phyloP scores from a whole-genome alignment of 768 basidiomycete genomes.

The Suillus plorans region DNA sequence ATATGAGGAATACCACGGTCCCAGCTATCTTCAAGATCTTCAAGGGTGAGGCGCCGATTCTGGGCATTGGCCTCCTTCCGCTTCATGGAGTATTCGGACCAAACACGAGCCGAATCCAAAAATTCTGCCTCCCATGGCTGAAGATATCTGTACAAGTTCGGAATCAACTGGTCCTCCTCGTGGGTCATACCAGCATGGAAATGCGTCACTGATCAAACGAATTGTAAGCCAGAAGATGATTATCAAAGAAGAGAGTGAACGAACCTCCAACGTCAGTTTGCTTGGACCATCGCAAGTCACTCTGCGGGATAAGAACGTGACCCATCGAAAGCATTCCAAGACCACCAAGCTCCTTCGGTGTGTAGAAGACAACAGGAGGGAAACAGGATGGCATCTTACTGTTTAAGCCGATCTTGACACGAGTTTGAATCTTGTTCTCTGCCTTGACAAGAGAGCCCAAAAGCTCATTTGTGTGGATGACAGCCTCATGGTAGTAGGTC shows the following conservation, averaged over 20 bases:
- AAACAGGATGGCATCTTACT: slow-evolving; percentile 99
- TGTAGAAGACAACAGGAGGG: slow-evolving; percentile 95
- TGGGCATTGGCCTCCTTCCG: slow-evolving; percentile 99
- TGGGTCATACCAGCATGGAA: slow-evolving; percentile 99
- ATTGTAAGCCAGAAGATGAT: background rate
- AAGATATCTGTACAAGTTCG: slow-evolving; percentile 94
- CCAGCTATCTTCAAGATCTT: slow-evolving; percentile 98
- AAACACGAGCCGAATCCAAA: slow-evolving; percentile 96
- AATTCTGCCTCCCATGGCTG: slow-evolving; percentile 99
- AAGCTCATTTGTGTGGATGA: slow-evolving; percentile 95
- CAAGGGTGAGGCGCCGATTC: slow-evolving; percentile 93
- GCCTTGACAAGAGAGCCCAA: slow-evolving; percentile 96
- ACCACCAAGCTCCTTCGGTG: slow-evolving; percentile 97
- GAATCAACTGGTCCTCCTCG: slow-evolving; percentile 92
- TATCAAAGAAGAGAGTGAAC: slow-evolving; percentile 13
- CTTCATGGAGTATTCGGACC: slow-evolving; percentile 99
- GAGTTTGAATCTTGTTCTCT: no score
- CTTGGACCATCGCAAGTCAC: slow-evolving; percentile 96
- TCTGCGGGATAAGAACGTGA: slow-evolving; percentile 97
- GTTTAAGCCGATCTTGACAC: no score
- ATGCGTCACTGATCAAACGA: slow-evolving; percentile 68
- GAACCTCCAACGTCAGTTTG: slow-evolving; percentile 92
- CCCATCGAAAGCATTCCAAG: slow-evolving; percentile 99
- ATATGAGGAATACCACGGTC: slow-evolving; percentile 98
- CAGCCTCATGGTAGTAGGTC: slow-evolving; percentile 98